Base-by-base conservation (phyloP, 2,329 filamentous ascomycete genomes). In the Ophiostoma sp. region DNA sequence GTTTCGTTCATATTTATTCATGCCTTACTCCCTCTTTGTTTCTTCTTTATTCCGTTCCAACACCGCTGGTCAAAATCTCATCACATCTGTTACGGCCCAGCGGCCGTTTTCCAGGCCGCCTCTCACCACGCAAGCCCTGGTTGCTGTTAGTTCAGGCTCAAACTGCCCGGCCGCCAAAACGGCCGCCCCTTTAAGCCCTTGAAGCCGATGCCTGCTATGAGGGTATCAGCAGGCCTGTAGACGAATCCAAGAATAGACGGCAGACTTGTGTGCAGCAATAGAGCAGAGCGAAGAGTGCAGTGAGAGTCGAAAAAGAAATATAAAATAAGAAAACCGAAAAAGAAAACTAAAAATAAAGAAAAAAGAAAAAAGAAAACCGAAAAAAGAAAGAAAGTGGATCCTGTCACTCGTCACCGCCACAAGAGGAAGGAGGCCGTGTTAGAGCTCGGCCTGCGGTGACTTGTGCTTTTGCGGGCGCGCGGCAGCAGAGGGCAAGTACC, bases 321-420 rank as follows among this genome's bases (percentile, higher is more conserved):
- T 44, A 44, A 11, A 60, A 5, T 12, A 60, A 27, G 55, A 60
- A 27, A 3, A 60, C 9, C 11, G 49, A 18, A n/a, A 40, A 60
- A 63, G 16, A 62, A 11, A 5, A 6, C 4, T 40, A 62, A 16
- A 38, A 62, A 14, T 38, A 27, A 12, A 60, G 1, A 41, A 6
- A 38, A 9, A 58, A 16, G n/a, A n/a, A 11, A 5, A 44, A 11
- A 44, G 6, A n/a, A 18, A 55, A 62, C n/a, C n/a, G 6, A n/a
- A 18, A 55, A 62, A 8, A 16, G 9, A 6, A 41, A 2, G 8
- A 41, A 40, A 42, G 60, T 41, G 40, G 60, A 16, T 27, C 40
- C 63, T 47, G 63, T 38, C 63, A 64, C 41, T 64, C n/a, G 41
- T 44, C 42, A 47, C 63, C 63, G 63, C 63, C 63, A 64, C 41